Evolutionary conservation across 2,329 filamentous ascomycete species (phyloP), one percentile per base, ranked within the genome.

Genomic region (Herpotrichia juniperi): DNA sequence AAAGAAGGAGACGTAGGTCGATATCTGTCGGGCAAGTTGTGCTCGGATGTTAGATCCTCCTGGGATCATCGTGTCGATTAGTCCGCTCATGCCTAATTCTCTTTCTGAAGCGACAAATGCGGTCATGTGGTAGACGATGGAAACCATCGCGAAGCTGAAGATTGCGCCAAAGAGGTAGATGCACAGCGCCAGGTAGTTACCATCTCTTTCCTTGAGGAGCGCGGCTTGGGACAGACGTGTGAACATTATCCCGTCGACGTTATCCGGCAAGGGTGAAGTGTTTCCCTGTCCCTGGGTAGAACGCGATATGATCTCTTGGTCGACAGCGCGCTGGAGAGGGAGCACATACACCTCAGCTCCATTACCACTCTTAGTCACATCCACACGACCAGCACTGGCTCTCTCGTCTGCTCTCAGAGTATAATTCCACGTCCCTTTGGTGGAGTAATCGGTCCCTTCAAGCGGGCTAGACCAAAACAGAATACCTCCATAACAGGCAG

Each of bases 241-340:
- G 43, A 50, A 66, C 4, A 57, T 31, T 12, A 65, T 56, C 6
- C 54, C 44, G 7, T 65, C 37, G 5, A 54, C 31, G 6, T 50
- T 52, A 2, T 35, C 21, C 26, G 56, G 58, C 3, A 58, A 28
- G 3, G 46, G 40, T 2, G 52, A 44, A 2, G 51, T 46, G 24
- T 47, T 54, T 12, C 26, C n/a, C 12, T 21, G 5, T 32, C 32
- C 44, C 8, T 53, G 30, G 6, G 12, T 46, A 3, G 58, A 80
- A 19, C 83, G 62, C 9, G 72, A 72, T 8, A 85, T 83, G 35
- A 68, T 61, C 17, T 62, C 64, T 8, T 14, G 19, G 19, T 66
- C 62, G n/a, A 68, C 25, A 21, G 62, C 63, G 14, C 47, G 61
- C 42, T 68, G 63, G 4, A 68, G 48, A 2, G 62, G 64, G 9